phyloP scores from a whole-genome alignment of 768 basidiomycete genomes.

The Pholiota conissans region DNA sequence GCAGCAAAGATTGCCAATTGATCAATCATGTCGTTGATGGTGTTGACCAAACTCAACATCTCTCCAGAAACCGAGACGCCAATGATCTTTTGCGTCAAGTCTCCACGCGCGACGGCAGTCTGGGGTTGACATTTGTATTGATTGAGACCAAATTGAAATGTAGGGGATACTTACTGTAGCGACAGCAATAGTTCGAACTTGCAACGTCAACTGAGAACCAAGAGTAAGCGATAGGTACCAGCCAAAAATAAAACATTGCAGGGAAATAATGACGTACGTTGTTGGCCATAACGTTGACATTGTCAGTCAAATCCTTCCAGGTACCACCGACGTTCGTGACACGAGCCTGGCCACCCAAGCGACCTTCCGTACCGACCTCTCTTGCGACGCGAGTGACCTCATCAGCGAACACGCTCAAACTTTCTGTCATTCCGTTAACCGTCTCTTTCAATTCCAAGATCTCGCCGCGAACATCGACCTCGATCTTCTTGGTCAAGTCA shows the following conservation, averaged over 20 bases:
- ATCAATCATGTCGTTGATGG: conserved; percentile 88
- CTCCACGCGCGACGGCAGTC: conserved; percentile 92
- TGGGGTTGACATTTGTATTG: conserved; percentile 5
- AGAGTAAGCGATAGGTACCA: not conserved
- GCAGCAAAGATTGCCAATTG: conserved; percentile 57
- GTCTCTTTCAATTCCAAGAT: conserved; percentile 89
- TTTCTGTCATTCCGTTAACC: conserved; percentile 94
- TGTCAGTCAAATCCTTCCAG: conserved; percentile 96
- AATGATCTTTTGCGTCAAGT: conserved; percentile 90
- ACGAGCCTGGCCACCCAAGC: conserved; percentile 90
- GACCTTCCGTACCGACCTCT: conserved; percentile 96
- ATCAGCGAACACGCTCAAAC: conserved; percentile 80
- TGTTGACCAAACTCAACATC: conserved; percentile 94
- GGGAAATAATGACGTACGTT: conserved; percentile 56
- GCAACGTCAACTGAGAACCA: conserved; percentile 71
- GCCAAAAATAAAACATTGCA: not conserved
- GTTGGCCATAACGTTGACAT: conserved; percentile 94
- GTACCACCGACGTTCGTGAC: conserved; percentile 95
- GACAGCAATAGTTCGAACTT: conserved; percentile 92
- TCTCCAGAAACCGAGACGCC: conserved; percentile 94
- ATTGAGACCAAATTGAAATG: not conserved
- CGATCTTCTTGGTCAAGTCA: conserved; percentile 91
- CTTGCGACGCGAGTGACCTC: conserved; percentile 84
- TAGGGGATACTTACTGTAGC: conserved; percentile 67
- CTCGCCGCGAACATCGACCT: conserved; percentile 90